Conservation (phyloP, 2,329 filamentous ascomycete genomes). For the Talaromyces atroroseus region DNA sequence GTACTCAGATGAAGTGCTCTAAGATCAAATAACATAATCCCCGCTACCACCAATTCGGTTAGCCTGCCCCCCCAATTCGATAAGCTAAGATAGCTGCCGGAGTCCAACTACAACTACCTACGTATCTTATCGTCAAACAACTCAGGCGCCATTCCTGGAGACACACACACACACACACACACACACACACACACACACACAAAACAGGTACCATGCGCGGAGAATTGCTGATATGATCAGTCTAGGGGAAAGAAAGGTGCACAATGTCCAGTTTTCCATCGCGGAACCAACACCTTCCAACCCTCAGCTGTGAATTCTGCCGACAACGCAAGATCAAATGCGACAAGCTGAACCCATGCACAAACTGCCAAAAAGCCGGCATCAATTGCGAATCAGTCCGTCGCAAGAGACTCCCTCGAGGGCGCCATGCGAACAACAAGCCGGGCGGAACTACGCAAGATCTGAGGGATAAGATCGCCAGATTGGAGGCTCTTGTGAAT, state of each 20-base stretch:
- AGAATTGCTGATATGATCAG: no score
- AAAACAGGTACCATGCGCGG: no score
- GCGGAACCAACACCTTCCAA: not conserved
- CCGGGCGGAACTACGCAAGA: slow-evolving; percentile 2
- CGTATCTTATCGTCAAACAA: no score
- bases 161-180: no score
- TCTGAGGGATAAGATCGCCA: slow-evolving; percentile 14
- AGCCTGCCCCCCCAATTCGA: not conserved
- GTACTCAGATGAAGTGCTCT: no score
- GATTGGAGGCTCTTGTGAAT: slow-evolving; percentile 15
- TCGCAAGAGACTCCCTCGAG: slow-evolving; percentile 17
- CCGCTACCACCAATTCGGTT: not conserved
- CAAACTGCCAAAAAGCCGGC: slow-evolving; percentile 15
- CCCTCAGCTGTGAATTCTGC: slow-evolving; percentile 17
- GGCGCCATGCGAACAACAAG: slow-evolving; percentile 12
- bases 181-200: no score
- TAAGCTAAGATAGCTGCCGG: not conserved
- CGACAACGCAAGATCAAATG: slow-evolving; percentile 17
- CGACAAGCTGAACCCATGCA: slow-evolving; percentile 19
- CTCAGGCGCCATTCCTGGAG: no score
- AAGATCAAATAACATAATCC: no score
- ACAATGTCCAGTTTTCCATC: not conserved
- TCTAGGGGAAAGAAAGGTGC: not conserved
- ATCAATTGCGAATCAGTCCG: slow-evolving; percentile 15
- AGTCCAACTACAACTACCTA: not conserved